Base-by-base conservation (phyloP, 2,329 filamentous ascomycete genomes). In the Sordariomycetes sp. region DNA sequence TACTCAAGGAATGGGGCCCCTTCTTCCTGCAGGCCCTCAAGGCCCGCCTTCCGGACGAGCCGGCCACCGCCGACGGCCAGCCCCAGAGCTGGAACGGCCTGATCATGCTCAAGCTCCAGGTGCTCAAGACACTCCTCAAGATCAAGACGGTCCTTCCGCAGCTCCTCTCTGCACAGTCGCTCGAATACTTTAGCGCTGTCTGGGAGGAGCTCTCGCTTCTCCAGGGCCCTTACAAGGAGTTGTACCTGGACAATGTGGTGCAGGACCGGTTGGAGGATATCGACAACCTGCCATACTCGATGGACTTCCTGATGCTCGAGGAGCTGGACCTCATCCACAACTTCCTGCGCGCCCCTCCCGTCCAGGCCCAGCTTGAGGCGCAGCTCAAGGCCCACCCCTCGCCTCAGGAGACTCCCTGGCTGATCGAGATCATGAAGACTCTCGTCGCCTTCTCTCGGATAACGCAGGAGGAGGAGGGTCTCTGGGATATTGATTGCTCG, bases 401-500 rank as follows among this genome's bases (percentile, higher is more conserved):
- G 32, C 80, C 81, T 2, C 78, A 82, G 58, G 78, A 82, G 10
- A 84, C 85, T 1, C 82, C 84, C 8, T 97, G 92, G 92, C 79
- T 96, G 62, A 79, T 87, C 36, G 88, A 96, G 65, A 84, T 96
- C 22, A 87, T 96, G 82, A 88, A 87, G 67, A 79, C 96, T 62
- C 82, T 90, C 10, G 84, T 90, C 22, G 83, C 85, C 1, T 97
- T 95, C 70, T 86, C 90, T 13, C 89, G 92, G 62, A 95, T 99
- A 64, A 91, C 88, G 1, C 85, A 83, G 32, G 94, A 99, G 69
- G 94, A 97, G 66, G 90, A 96, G 71, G 90, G 89, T 8, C 73
- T 99, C 10, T 99, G 94, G 94, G 90, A 96, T 64, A 90, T 96
- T 61, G 94, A 99, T 69, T 87, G 95, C 63, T 97, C 95, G 59